A percentile compares a stretch with the other conserved stretches of the same genome.
phyloP scores from a whole-genome alignment of 2,329 filamentous ascomycete species.

The Penicillium sp. region DNA sequence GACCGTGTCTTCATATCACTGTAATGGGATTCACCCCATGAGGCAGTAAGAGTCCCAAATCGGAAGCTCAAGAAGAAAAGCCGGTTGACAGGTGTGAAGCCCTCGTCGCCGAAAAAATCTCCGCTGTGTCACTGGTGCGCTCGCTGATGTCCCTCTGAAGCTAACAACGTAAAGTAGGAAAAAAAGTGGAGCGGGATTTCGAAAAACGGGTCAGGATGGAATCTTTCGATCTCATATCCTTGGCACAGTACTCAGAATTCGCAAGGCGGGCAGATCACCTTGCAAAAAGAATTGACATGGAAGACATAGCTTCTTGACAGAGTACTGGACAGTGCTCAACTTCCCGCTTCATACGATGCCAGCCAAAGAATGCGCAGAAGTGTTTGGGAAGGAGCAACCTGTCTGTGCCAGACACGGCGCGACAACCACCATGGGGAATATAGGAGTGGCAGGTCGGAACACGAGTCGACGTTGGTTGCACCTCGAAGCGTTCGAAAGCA shows the following conservation, averaged over 20 bases:
- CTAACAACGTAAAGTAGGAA: constrained; percentile 21
- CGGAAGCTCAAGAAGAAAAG: constrained; percentile 2
- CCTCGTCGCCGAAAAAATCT: constrained; percentile 11
- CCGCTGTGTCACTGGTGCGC: constrained; percentile 53
- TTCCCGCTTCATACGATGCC: constrained; percentile 42
- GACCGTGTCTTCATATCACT: constrained; percentile 7
- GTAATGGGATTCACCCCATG: constrained; percentile 20
- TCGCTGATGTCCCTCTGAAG: constrained; percentile 50
- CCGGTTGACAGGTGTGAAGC: neutral
- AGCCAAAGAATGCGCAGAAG: constrained; percentile 29
- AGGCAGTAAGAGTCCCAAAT: constrained; percentile 6
- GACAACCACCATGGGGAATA: constrained; percentile 25
- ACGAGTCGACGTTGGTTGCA: constrained; percentile 38
- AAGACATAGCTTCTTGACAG: constrained; percentile 38
- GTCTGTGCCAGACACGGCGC: constrained; percentile 32
- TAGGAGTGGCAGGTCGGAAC: constrained; percentile 28
- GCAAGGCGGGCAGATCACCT: constrained; percentile 40
- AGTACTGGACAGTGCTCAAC: constrained; percentile 62
- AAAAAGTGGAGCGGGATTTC: constrained; percentile 27
- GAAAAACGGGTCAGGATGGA: constrained; percentile 26
- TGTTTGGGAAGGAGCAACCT: constrained; percentile 35
- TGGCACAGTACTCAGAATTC: constrained; percentile 33
- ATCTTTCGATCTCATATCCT: constrained; percentile 27
- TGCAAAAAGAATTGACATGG: constrained; percentile 53
- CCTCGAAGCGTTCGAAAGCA: constrained; percentile 43